Percentiles rank a stretch among this genome's conserved stretches.
phyloP scores from a whole-genome alignment of 495 filamentous ascomycete genomes.

The Terfezia boudieri region DNA sequence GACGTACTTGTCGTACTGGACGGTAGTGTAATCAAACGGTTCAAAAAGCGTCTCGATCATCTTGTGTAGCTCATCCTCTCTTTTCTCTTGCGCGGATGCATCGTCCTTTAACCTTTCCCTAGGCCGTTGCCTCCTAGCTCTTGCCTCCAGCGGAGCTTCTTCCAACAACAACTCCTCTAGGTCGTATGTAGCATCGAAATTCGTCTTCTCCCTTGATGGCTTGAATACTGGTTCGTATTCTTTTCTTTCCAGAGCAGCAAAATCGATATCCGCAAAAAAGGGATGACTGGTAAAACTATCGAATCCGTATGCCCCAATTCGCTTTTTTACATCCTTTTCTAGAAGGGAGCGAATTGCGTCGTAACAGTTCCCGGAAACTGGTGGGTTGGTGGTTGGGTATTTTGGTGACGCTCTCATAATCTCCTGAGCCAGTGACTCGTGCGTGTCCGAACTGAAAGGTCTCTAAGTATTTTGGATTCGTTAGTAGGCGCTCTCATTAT shows the following conservation, averaged over 20 bases:
- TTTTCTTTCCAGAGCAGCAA: slow-evolving; percentile 64
- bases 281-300: slow-evolving; percentile 62
- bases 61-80: slow-evolving; percentile 79
- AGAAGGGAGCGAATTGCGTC: slow-evolving; percentile 66
- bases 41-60: slow-evolving; percentile 90
- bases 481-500: slow-evolving; percentile 4
- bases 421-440: slow-evolving; percentile 52
- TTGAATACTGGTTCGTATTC: slow-evolving; percentile 78
- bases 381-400: slow-evolving; percentile 72
- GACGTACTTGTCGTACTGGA: slow-evolving; percentile 40
- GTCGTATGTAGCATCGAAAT: slow-evolving; percentile 97
- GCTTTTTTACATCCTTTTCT: slow-evolving; percentile 52
- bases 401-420: slow-evolving; percentile 67
- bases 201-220: slow-evolving; percentile 90
- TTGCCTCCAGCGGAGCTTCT: slow-evolving; percentile 83
- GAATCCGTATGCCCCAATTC: slow-evolving; percentile 60
- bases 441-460: slow-evolving; percentile 74
- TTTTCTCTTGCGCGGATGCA: slow-evolving; percentile 84
- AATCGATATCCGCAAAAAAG: slow-evolving; percentile 77
- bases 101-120: slow-evolving; percentile 77
- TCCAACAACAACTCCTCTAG: slow-evolving; percentile 83
- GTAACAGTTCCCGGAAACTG: slow-evolving; percentile 64
- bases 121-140: slow-evolving; percentile 80
- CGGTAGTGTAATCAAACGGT: slow-evolving; percentile 80
- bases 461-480: slow-evolving; percentile 27